phyloP scores from a whole-genome alignment of 2,329 filamentous ascomycete genomes.

The Diaporthe helianthi region DNA sequence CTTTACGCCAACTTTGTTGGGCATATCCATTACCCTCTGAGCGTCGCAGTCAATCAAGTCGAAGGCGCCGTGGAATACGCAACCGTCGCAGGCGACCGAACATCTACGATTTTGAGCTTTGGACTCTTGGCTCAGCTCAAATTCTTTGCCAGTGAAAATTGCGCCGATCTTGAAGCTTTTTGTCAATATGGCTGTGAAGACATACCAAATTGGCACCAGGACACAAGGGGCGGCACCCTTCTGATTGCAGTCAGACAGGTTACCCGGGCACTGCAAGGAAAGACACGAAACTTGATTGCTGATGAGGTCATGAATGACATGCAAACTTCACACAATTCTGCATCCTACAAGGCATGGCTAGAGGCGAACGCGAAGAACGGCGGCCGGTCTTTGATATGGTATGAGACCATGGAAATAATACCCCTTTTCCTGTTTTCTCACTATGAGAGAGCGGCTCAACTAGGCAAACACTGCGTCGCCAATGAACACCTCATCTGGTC shows the following conservation, averaged over 20 bases:
- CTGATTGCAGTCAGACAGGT: slow-evolving; percentile 71
- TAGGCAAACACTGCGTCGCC: slow-evolving; percentile 59
- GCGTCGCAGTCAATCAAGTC: slow-evolving; percentile 63
- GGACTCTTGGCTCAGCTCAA: slow-evolving; percentile 71
- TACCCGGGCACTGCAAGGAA: slow-evolving; percentile 75
- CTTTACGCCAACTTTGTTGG: slow-evolving; percentile 74
- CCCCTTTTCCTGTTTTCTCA: slow-evolving; percentile 69
- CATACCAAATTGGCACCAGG: slow-evolving; percentile 73
- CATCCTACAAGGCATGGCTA: slow-evolving; percentile 66
- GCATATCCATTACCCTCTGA: slow-evolving; percentile 71
- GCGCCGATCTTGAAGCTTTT: slow-evolving; percentile 72
- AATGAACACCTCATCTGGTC: slow-evolving; percentile 63
- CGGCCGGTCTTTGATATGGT: slow-evolving; percentile 70
- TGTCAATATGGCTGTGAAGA: slow-evolving; percentile 77
- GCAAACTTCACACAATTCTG: slow-evolving; percentile 62
- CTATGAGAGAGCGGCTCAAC: slow-evolving; percentile 63
- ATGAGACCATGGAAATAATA: slow-evolving; percentile 71
- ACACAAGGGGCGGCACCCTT: slow-evolving; percentile 74
- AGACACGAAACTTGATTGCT: slow-evolving; percentile 63
- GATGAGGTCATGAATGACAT: slow-evolving; percentile 70
- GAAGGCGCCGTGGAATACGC: slow-evolving; percentile 72
- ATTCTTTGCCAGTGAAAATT: slow-evolving; percentile 74
- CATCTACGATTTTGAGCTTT: slow-evolving; percentile 74
- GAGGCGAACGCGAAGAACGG: slow-evolving; percentile 61
- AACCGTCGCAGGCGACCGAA: slow-evolving; percentile 71